Conservation (phyloP, 1,139 yeast species). For the Eremothecium gossypii region DNA sequence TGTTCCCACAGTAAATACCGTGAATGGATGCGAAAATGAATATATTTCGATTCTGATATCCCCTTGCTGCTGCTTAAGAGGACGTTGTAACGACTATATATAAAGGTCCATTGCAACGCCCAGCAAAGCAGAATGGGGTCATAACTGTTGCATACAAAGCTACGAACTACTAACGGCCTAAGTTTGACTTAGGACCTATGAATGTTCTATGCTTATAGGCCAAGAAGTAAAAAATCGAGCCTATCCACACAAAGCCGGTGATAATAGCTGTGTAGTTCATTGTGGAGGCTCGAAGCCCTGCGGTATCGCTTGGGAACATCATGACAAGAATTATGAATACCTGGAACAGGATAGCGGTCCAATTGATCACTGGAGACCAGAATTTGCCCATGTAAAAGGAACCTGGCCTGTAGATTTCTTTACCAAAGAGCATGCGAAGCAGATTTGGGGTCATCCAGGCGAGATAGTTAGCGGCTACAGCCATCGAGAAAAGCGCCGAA, state of each 20-base stretch:
- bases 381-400: constrained; percentile 49
- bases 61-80: not conserved
- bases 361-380: constrained; percentile 37
- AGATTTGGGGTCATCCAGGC: constrained; percentile 54
- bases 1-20: too few relatives aligned
- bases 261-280: constrained; percentile 59
- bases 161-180: constrained; percentile 4
- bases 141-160: not conserved
- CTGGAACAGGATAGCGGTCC: constrained; percentile 32
- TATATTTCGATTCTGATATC: too few relatives aligned
- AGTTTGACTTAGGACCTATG: constrained; percentile 39
- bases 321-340: constrained; percentile 38
- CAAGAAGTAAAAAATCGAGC: constrained; percentile 38
- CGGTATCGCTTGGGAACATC: constrained; percentile 39
- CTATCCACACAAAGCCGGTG: constrained; percentile 40
- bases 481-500: constrained; percentile 47
- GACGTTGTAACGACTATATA: too few relatives aligned
- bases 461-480: constrained; percentile 51
- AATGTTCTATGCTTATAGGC: constrained; percentile 40
- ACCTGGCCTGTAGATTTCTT: constrained; percentile 49
- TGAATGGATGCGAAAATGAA: too few relatives aligned
- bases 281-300: constrained; percentile 32
- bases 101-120: too few relatives aligned
- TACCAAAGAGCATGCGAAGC: constrained; percentile 39
- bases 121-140: too few relatives aligned